Conservation (phyloP, 306 rosid genomes). For the Quercus parvula region DNA sequence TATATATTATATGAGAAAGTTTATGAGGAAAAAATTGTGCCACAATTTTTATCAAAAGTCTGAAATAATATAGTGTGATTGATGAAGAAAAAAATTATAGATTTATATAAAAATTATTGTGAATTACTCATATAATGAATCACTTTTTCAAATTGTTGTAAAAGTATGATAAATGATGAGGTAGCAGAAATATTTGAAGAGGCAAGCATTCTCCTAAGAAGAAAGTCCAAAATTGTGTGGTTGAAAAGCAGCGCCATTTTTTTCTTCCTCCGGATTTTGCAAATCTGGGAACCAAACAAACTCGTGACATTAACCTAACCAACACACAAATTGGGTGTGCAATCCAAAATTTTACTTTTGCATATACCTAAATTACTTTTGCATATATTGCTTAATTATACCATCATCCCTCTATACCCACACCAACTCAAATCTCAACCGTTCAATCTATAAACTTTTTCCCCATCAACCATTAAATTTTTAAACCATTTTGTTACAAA, state of each 20-base stretch:
- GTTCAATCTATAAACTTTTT: neutral
- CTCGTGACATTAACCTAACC: neutral
- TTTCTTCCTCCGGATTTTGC: neutral
- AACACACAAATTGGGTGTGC: neutral
- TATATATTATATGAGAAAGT: too few species aligned
- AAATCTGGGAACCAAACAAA: neutral
- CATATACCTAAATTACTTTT: neutral
- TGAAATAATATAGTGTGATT: too few species aligned
- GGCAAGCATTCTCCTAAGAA: neutral
- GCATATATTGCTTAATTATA: neutral
- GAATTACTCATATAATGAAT: too few species aligned
- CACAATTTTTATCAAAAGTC: too few species aligned
- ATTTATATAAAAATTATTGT: too few species aligned
- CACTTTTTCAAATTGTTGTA: too few species aligned
- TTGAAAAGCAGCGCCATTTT: neutral
- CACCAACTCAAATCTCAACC: neutral
- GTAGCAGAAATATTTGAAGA: neutral
- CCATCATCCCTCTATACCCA: neutral
- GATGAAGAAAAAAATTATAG: too few species aligned
- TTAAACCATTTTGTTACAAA: too few species aligned
- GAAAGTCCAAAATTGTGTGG: neutral
- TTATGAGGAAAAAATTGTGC: too few species aligned
- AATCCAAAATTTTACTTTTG: constrained; percentile 5
- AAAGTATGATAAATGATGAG: too few species aligned
- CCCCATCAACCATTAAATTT: neutral